Evolutionary conservation across 1,284 basidiomycete species (phyloP).

Genomic region (Kwoniella shivajii): DNA sequence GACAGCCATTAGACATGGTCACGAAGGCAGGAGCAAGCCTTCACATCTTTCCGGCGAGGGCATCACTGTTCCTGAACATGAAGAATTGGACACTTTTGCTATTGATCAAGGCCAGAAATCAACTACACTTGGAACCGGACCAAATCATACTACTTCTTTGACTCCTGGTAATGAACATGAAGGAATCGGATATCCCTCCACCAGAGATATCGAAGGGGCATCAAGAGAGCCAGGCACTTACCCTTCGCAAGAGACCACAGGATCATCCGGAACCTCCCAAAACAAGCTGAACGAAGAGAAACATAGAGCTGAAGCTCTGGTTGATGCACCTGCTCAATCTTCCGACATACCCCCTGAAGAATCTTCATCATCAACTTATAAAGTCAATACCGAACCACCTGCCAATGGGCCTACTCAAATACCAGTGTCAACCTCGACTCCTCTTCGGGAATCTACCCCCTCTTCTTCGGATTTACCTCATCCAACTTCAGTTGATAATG

Average conservation of each 20-base stretch:
- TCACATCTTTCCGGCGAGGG: constrained; percentile 13
- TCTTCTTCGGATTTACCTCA: neutral
- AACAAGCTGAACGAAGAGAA: constrained; percentile 3
- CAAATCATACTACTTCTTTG: constrained; percentile 13
- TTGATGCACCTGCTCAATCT: constrained; percentile 8
- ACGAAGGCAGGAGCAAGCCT: constrained; percentile 28
- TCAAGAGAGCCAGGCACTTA: constrained; percentile 30
- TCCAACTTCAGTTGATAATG: neutral
- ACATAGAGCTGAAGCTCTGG: constrained; percentile 1
- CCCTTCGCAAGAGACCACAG: constrained; percentile 21
- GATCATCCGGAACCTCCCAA: neutral
- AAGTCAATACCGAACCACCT: neutral
- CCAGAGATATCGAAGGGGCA: constrained; percentile 21
- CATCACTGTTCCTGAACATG: constrained; percentile 2
- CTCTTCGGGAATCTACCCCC: neutral
- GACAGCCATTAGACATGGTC: constrained; percentile 49
- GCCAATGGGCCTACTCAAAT: constrained; percentile 3
- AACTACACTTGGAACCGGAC: constrained; percentile 12
- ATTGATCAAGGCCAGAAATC: constrained; percentile 9
- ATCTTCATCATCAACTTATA: neutral
- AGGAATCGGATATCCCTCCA: constrained; percentile 37
- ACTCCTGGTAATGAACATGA: constrained; percentile 30
- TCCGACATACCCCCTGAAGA: neutral
- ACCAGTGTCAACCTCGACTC: neutral
- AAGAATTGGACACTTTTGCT: constrained; percentile 1